Evolutionary conservation across 2,329 filamentous ascomycete genomes (phyloP).

Genomic region (Fusarium sp.): DNA sequence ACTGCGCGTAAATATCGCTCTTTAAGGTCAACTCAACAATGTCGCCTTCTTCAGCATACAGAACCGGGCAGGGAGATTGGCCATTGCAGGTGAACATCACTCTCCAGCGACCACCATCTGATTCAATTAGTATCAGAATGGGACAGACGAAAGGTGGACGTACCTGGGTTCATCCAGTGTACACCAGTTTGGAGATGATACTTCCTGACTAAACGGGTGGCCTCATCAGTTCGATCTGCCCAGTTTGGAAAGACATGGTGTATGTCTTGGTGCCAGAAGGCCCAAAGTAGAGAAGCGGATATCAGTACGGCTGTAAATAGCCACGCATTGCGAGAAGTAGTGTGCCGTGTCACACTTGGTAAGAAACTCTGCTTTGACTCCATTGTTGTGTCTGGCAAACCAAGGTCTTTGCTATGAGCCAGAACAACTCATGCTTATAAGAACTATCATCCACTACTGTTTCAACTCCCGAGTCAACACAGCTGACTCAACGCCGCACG

Average conservation of each 20-base stretch:
- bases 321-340: not conserved
- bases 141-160: accelerated
- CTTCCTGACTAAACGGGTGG: not conserved
- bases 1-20: not conserved
- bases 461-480: not conserved
- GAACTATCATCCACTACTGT: no score
- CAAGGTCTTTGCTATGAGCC: not conserved
- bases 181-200: not conserved
- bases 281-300: not conserved
- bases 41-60: not conserved
- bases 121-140: not conserved
- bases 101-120: not conserved
- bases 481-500: not conserved
- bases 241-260: not conserved
- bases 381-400: not conserved
- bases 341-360: not conserved
- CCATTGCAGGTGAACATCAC: not conserved
- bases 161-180: not conserved
- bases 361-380: not conserved
- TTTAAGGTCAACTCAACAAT: not conserved
- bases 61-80: not conserved
- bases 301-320: not conserved
- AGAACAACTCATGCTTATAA: not conserved
- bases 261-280: not conserved
- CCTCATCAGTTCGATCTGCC: not conserved